Conservation (phyloP, 768 basidiomycete species). For the Cubamyces sp. region DNA sequence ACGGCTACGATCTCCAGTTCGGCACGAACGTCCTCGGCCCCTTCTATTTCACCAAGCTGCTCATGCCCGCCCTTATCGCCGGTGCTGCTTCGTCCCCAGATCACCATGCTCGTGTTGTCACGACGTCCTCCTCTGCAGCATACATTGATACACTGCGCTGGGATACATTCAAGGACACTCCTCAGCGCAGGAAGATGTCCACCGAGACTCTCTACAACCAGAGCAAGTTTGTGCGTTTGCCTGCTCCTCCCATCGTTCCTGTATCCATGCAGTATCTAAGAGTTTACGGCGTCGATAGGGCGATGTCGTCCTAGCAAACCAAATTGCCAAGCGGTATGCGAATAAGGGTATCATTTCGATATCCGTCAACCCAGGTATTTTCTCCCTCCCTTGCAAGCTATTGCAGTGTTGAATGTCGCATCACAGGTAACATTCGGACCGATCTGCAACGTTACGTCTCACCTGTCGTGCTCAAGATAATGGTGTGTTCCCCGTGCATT, state of each 20-base stretch:
- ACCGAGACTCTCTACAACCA: conserved; percentile 32
- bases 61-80: conserved; percentile 51
- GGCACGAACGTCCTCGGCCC: conserved; percentile 58
- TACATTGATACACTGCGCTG: conserved; percentile 42
- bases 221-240: conserved; percentile 50
- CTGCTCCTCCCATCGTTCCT: background rate
- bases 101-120: conserved; percentile 51
- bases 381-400: conserved; percentile 25
- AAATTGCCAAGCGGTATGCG: conserved; percentile 51
- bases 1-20: conserved; percentile 59
- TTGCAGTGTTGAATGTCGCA: no score
- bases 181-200: conserved; percentile 26
- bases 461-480: background rate
- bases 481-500: conserved; percentile 10
- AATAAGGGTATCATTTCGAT: conserved; percentile 49
- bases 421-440: conserved; percentile 28
- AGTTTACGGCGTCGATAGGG: conserved; percentile 35
- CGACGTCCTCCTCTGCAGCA: conserved; percentile 46
- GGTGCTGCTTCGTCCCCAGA: conserved; percentile 45
- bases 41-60: conserved; percentile 40
- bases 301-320: conserved; percentile 48
- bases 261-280: no score
- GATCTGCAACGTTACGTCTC: conserved; percentile 17
- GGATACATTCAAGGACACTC: conserved; percentile 40
- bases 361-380: conserved; percentile 50